Evolutionary conservation across 306 rosid species (phyloP).

Genomic region (Alnus glutinosa): DNA sequence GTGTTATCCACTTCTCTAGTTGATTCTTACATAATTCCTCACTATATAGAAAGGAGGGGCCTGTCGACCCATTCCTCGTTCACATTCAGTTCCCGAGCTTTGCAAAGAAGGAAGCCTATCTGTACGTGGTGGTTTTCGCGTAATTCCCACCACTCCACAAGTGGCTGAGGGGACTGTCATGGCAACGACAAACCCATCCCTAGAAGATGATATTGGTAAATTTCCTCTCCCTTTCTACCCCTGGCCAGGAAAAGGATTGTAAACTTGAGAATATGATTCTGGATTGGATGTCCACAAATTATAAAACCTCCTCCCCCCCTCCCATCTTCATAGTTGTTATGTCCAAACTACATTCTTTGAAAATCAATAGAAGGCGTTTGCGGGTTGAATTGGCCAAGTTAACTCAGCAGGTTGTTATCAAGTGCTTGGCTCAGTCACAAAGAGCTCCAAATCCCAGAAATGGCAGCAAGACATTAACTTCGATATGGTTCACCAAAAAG

Average conservation of each 20-base stretch:
- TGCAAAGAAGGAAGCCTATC: constrained; percentile 40
- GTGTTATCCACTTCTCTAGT: constrained; percentile 6
- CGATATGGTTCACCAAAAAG: not conserved
- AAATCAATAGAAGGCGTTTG: not conserved
- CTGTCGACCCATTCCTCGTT: constrained; percentile 43
- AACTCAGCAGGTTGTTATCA: not conserved
- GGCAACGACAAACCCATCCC: constrained; percentile 21
- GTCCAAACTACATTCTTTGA: not conserved
- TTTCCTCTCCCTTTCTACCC: not conserved
- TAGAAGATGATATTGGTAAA: constrained; percentile 35
- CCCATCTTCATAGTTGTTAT: not conserved
- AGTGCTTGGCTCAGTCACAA: not conserved
- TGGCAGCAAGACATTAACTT: not conserved
- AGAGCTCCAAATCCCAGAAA: constrained; percentile 1
- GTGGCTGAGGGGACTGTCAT: constrained; percentile 23
- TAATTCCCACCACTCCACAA: constrained; percentile 45
- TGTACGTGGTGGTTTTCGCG: constrained; percentile 30
- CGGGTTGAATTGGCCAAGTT: not conserved
- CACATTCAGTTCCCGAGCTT: constrained; percentile 48
- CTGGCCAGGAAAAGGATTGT: not conserved
- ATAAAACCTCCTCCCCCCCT: not conserved
- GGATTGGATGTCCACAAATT: not conserved
- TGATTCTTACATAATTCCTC: constrained; percentile 18
- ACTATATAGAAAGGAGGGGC: constrained; percentile 52
- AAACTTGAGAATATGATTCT: not conserved